Base-by-base conservation (phyloP, 73 alveolate genomes). In the Paramecium bursaria region DNA sequence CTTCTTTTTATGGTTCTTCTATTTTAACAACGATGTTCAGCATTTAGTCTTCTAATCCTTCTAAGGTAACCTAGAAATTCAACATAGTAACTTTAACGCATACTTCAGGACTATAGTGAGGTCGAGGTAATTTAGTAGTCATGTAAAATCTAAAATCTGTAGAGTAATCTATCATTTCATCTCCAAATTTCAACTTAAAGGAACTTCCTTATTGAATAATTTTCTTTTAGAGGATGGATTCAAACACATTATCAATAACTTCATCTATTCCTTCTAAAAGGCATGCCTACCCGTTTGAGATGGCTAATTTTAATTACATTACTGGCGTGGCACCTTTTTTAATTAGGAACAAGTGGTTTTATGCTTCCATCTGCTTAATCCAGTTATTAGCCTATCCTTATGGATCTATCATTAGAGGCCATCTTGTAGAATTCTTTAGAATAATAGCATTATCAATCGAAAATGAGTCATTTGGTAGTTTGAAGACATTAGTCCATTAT, bases 401-500 rank as follows among this genome's bases (percentile, higher is more conserved):
- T 22, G 99, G 99, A 87, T 98, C 99, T 39, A 98, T 98, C 99
- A 97, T 95, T 74, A 97, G 90, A 49, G 99, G 98, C 99, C 99
- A 98, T 92, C 99, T 96, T 86, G 97, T 92, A 79, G 99, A 91
- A 90, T 97, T 93, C 17, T 95, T 92, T 80, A 97, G 89, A 50
- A 97, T 97, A 67, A 97, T 92, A 22, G 99, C 99, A 88, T 96
- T 96, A 86, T 96, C 99, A 74, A 95, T 95, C 3, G 99, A 96
- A 88, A 96, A 95, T 21, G 93, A 88, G 73, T 96, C 99, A 74
- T 94, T 86, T 17, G 99, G 99, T 17, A 96, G 92, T 86, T 95
- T 88, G 21, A 79, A 90, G 2, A 90, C 86, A 75, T 94, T 92
- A 55, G 95, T 90, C 99, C 99, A 98, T 82, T 94, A 89, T 50